Evolutionary conservation across 1,284 basidiomycete species (phyloP), one percentile per base, ranked within the genome.

Genomic region (Tylopilus orsonianus): DNA sequence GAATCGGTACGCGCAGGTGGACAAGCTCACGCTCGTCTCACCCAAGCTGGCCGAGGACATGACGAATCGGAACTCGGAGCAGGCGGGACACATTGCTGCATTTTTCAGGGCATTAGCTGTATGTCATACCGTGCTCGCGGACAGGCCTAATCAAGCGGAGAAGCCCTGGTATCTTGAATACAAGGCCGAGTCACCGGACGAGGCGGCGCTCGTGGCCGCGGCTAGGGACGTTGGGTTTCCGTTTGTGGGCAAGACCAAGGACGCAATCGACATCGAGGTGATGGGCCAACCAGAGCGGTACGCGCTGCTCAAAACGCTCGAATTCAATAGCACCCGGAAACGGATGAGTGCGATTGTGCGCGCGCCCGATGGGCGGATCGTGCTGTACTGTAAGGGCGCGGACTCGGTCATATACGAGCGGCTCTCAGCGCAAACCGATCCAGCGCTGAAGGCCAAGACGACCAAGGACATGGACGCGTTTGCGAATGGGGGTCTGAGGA

Each of bases 141-240:
- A 94, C 58, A 78, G 75, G 47, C 80, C 87, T 0, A 83, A 89
- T 24, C 78, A 82, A 8, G 68, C 80, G 53, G 71, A 74, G 36
- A 71, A 84, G 13, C 90, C 90, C 0, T 85, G 76, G 66, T 68
- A 74, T 5, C 69, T 98, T 55, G 85, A 91, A 48, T 98, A 97
- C 77, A 97, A 98, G 71, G 94, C 95, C 7, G 93, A 98, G 70
- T 91, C 87, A 3, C 93, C 93, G 0, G 95, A 98, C 64, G 96
- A 98, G 67, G 91, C 93, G 9, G 95, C 96, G 4, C 78, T 98
- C 18, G 95, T 98, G 3, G 85, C 81, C 32, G 93, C 90, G 9
- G 94, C 96, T 8, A 78, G 95, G 34, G 96, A 97, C 64, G 86
- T 86, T 12, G 96, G 95, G 0, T 97, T 97, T 64, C 91, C 92